Evolutionary conservation across 1,139 yeast species (phyloP).

Genomic region (Candida dubliniensis): DNA sequence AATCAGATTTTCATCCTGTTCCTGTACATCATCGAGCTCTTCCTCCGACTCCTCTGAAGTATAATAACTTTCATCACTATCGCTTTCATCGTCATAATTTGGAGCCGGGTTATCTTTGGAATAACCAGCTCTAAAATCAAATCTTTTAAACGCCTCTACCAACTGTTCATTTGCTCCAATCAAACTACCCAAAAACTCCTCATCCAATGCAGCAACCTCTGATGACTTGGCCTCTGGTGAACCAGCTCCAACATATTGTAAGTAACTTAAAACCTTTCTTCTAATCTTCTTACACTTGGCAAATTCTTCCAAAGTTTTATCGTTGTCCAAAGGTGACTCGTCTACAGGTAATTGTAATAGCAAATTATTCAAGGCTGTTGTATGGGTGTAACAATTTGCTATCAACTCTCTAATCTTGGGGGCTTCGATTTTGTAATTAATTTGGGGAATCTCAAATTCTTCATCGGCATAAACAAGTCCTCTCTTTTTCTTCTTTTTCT

Average conservation of each 20-base stretch:
- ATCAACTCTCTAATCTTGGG: conserved; percentile 69
- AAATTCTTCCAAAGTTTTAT: conserved; percentile 58
- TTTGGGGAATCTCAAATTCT: conserved; percentile 62
- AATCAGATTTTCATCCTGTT: conserved; percentile 16
- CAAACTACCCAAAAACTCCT: conserved; percentile 81
- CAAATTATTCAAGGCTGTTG: conserved; percentile 70
- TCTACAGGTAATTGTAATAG: conserved; percentile 55
- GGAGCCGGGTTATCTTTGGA: conserved; percentile 39
- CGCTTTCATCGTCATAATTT: conserved; percentile 28
- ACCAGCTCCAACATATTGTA: conserved; percentile 73
- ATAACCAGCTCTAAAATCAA: conserved; percentile 52
- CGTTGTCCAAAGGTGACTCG: conserved; percentile 62
- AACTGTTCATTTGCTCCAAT: conserved; percentile 88
- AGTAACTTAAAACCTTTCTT: conserved; percentile 72
- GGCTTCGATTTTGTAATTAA: conserved; percentile 68
- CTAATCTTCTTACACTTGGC: conserved; percentile 76
- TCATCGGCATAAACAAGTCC: conserved; percentile 50
- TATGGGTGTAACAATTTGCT: conserved; percentile 74
- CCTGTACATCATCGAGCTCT: conserved; percentile 22
- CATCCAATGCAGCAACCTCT: conserved; percentile 46
- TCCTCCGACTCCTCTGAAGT: conserved; percentile 45
- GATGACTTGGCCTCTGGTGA: conserved; percentile 29
- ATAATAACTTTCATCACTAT: conserved; percentile 38
- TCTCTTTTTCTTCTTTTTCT: conserved; percentile 19
- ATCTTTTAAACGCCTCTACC: conserved; percentile 67